Base-by-base conservation (phyloP, 106 monocot genomes). In the Narthecium ossifragum region DNA sequence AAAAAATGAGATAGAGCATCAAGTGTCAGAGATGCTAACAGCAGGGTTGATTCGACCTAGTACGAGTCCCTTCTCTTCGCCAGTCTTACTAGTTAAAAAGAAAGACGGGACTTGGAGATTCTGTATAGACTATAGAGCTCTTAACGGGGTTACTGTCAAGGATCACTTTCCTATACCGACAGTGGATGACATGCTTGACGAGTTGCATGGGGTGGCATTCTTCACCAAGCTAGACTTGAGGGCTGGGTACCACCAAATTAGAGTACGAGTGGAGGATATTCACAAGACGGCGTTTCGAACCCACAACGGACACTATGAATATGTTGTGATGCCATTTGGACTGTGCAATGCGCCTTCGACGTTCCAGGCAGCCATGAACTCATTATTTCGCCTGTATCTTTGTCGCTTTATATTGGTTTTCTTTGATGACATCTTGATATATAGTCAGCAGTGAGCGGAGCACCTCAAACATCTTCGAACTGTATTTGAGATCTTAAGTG, bases 201-300 rank as follows among this genome's bases (percentile, higher is more conserved):
- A 70, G 51, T 40, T 70, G 13, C 20, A 20, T 51, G 61, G 52
- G 2, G 28, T 53, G 2, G 9, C 4, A 13, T 9, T 51, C 15
- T 70, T 61, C 26, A 53, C 34, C 1, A 70, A 70, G 30, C 14
- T 70, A 14, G 61, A 61, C 31, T 24, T 61, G 0, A 25, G 21
- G 1, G 36, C 70, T 0, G 28, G 52, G n/a, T 70, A 61, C 38
- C 61, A 70, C 13, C 70, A 70, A 41, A 61, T 61, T n/a, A 1
- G 61, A 4, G 3, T 61, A 14, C 25, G 38, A 2, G 29, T 26
- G 1, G 38, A 18, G 11, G 70, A 53, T 29, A 39, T 28, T 2
- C 10, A 36, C 5, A 70, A 70, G 31, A 51, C 61, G 0, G 52
- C 29, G 1, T 70, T 70, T 27, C 3, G 29, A 41, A 53, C 61